Conservation (phyloP, 768 basidiomycete genomes). For the Calocybe indica region DNA sequence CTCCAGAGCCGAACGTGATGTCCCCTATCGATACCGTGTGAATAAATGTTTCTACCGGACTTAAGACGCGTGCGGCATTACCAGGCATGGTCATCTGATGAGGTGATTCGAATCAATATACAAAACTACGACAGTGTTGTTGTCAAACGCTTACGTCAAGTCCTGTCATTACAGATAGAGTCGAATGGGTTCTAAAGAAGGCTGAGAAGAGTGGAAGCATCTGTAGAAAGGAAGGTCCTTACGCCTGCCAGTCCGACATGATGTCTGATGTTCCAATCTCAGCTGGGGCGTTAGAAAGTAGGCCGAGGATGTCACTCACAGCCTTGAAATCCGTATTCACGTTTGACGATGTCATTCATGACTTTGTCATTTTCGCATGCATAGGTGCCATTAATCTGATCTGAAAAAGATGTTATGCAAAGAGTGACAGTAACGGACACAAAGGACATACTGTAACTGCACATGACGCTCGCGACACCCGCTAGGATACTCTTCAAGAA, state of each 20-base stretch:
- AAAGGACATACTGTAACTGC: constrained; percentile 55
- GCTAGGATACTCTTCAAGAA: constrained; percentile 71
- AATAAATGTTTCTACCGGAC: not conserved
- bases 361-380: constrained; percentile 72
- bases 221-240: constrained; percentile 10
- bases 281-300: not conserved
- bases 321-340: constrained; percentile 73
- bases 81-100: constrained; percentile 70
- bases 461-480: constrained; percentile 71
- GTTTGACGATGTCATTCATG: constrained; percentile 70
- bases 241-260: constrained; percentile 74
- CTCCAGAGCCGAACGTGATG: constrained; percentile 42
- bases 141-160: constrained; percentile 46
- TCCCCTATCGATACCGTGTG: constrained; percentile 17
- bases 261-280: constrained; percentile 31
- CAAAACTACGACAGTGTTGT: not conserved
- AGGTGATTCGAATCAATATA: not conserved
- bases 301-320: constrained; percentile 30
- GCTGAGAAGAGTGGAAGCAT: not conserved
- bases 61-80: constrained; percentile 30
- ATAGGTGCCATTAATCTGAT: constrained; percentile 63
- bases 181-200: constrained; percentile 42
- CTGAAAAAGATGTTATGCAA: constrained; percentile 21
- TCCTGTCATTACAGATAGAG: constrained; percentile 52
- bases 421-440: not conserved